Evolutionary conservation across 1,284 basidiomycete species (phyloP).

Genomic region (Puccinia polysora): DNA sequence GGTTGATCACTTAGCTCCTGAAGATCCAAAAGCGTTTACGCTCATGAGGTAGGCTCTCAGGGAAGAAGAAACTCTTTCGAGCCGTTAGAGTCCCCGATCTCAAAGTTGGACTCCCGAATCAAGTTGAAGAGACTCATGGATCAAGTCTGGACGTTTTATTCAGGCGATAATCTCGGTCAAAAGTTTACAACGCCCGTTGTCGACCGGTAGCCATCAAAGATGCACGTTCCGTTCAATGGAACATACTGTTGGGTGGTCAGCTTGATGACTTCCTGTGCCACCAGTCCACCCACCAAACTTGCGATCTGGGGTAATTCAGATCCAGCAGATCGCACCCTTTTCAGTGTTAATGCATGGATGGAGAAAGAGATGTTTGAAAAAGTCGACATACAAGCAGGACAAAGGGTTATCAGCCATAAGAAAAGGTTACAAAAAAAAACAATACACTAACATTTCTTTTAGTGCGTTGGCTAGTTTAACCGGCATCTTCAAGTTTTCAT

Average conservation of each 20-base stretch:
- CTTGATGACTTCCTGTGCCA: slow-evolving; percentile 98
- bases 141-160: no score
- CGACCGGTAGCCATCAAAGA: slow-evolving; percentile 74
- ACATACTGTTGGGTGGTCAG: slow-evolving; percentile 93
- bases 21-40: no score
- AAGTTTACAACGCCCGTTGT: slow-evolving; percentile 6
- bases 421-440: not conserved
- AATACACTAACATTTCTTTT: slow-evolving; percentile 31
- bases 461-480: slow-evolving; percentile 43
- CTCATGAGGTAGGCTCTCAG: no score
- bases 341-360: no score
- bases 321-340: slow-evolving; percentile 61
- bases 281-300: slow-evolving; percentile 84
- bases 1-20: no score
- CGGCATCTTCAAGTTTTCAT: slow-evolving; percentile 38
- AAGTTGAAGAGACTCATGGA: no score
- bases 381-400: no score
- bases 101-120: no score
- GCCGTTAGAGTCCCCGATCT: no score
- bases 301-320: slow-evolving; percentile 85
- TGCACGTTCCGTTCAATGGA: slow-evolving; percentile 77
- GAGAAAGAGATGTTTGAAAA: no score
- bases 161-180: not conserved
- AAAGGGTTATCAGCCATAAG: not conserved
- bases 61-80: no score